Base-by-base conservation (phyloP, 2,329 filamentous ascomycete species). In the Ophiocordyceps unilateralis region DNA sequence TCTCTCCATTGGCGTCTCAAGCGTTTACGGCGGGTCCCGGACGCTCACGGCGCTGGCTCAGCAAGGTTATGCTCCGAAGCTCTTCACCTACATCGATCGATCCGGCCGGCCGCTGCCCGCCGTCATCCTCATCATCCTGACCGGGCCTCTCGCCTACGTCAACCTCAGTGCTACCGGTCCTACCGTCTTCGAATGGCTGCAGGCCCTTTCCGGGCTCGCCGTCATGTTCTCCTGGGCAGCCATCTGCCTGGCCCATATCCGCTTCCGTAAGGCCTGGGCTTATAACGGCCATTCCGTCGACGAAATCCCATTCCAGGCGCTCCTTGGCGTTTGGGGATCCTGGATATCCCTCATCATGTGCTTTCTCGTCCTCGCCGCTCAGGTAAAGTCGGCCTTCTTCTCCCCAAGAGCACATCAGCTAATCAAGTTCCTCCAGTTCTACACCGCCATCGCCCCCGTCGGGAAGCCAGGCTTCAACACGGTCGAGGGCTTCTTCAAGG, bases 141-240 rank as follows among this genome's bases (percentile, higher is more conserved):
- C 66, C 46, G 69, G 67, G 17, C 60, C 57, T 7, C 60, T 74
- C 2, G 70, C 64, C 34, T 72, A 66, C 43, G 51, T 74, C 28
- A 65, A 63, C 46, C 54, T 67, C 1, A 59, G 57, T 4, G 58
- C 67, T 1, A 59, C 61, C 0, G 74, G 74, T 37, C 54, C 59
- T 5, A 56, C 62, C 0, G 69, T 80, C 14, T 78, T 82, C 43
- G 67, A 72, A 48, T 81, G 78, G 78, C 69, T 82, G 2, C 68
- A 75, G 22, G 72, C 77, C 6, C 62, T 81, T 12, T 79, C 76
- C 3, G 77, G 74, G 43, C 67, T 81, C 2, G 70, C 71, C 12
- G 68, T 74, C 21, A 66, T 81, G 39, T 81, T 80, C 57, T 74
- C 76, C 15, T 82, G 77, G 77, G 74, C 67, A 20, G 75, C 70